Conservation (phyloP, 2,329 filamentous ascomycete genomes). For the Fusarium floridanum region DNA sequence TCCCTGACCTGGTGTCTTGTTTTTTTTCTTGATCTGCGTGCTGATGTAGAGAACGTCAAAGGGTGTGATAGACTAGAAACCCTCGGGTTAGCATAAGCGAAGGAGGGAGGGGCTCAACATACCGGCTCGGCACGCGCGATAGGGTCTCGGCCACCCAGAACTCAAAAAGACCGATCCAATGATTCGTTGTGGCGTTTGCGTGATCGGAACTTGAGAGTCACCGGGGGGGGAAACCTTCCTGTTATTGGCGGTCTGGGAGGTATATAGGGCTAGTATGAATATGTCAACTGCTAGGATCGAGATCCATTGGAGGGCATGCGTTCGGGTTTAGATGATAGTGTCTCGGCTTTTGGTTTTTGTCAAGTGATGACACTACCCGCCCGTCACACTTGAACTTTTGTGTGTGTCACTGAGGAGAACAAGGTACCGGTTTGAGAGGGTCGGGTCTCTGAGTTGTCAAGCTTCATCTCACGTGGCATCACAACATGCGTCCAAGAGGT, state of each 20-base stretch:
- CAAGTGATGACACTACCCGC: background rate
- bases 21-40: too few species aligned
- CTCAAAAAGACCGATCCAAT: constrained; percentile 1
- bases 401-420: background rate
- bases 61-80: background rate
- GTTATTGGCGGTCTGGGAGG: background rate
- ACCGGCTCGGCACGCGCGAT: constrained; percentile 7
- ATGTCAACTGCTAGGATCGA: background rate
- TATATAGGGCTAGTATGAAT: background rate
- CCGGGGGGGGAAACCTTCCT: background rate
- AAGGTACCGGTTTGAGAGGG: background rate
- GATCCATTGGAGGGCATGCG: background rate
- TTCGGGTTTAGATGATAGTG: background rate
- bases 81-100: background rate
- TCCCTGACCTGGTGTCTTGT: too few species aligned
- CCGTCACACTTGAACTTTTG: background rate
- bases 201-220: constrained; percentile 22
- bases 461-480: background rate
- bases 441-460: background rate
- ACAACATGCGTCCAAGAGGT: background rate
- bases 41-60: background rate
- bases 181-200: constrained; percentile 30
- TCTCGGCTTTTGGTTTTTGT: background rate
- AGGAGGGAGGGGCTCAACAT: background rate
- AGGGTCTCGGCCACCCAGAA: background rate